A percentile compares a stretch with the other conserved stretches of the same genome.
Evolutionary conservation across 176 grass and related monocot species (phyloP).

Genomic region (Aegilops tauschii): DNA sequence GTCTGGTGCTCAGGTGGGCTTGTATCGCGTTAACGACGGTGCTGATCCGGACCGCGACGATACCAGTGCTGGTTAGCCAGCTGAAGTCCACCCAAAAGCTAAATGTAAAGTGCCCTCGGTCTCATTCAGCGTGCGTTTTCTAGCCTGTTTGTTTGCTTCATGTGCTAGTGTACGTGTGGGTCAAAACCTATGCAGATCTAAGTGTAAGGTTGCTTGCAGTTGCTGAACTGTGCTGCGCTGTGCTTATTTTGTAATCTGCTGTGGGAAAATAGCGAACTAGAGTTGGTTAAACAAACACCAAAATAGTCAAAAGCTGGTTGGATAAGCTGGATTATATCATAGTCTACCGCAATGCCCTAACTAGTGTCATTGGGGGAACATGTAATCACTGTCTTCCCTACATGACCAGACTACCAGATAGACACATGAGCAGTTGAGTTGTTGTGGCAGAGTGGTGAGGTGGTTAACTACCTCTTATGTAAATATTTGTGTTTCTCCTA

Average conservation of each 20-base stretch:
- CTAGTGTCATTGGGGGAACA: background rate
- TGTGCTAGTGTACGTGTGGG: background rate
- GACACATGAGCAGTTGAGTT: background rate
- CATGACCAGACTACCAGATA: background rate
- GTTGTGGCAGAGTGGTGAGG: background rate
- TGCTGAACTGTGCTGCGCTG: background rate
- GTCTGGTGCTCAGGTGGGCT: conserved; percentile 70
- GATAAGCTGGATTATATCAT: background rate
- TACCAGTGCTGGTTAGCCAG: conserved; percentile 75
- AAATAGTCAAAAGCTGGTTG: background rate
- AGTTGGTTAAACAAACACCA: background rate
- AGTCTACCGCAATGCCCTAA: background rate
- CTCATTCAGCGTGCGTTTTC: conserved; percentile 13
- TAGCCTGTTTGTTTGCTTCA: conserved; percentile 8
- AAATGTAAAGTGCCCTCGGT: conserved; percentile 41
- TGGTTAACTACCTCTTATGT: background rate
- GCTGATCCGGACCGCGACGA: conserved; percentile 60
- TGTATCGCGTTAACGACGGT: conserved; percentile 78
- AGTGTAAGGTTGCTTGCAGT: background rate
- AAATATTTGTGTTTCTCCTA: background rate
- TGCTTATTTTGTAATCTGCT: background rate
- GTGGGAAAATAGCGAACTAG: background rate
- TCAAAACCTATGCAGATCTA: background rate
- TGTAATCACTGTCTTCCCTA: background rate
- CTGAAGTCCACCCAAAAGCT: conserved; percentile 61